Conservation (phyloP, 2,329 filamentous ascomycete genomes). For the Fusarium decemcellulare region DNA sequence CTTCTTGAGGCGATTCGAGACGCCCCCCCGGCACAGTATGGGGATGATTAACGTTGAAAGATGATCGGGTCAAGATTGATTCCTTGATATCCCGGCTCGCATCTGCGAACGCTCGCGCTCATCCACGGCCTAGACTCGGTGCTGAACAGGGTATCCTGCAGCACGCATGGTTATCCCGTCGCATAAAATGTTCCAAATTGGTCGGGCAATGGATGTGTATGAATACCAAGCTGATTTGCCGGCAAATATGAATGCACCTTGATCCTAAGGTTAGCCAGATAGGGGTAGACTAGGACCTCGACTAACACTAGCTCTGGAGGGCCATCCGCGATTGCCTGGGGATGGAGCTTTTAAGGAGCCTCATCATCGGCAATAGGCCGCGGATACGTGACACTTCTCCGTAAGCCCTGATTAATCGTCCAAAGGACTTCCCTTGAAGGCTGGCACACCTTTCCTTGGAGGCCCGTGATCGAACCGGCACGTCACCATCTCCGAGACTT, state of each 20-base stretch:
- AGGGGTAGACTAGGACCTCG: slow-evolving; percentile 4
- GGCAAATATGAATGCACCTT: slow-evolving; percentile 18
- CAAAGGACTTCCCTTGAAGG: slow-evolving; percentile 5
- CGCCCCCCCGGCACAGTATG: slow-evolving; percentile 12
- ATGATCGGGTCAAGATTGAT: neutral
- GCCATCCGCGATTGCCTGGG: slow-evolving; percentile 5
- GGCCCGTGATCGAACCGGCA: slow-evolving; percentile 38
- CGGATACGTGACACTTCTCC: slow-evolving; percentile 10
- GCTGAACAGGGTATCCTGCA: neutral
- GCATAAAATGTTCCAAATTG: slow-evolving; percentile 15
- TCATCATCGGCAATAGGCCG: slow-evolving; percentile 38
- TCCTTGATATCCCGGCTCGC: neutral
- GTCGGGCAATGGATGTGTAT: neutral
- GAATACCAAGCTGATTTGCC: slow-evolving; percentile 1
- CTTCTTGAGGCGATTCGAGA: slow-evolving; percentile 10
- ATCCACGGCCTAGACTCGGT: neutral
- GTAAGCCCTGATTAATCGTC: slow-evolving; percentile 35
- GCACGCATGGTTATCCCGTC: slow-evolving; percentile 8
- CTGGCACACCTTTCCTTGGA: slow-evolving; percentile 9
- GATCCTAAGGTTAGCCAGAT: slow-evolving; percentile 23
- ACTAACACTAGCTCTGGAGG: slow-evolving; percentile 22
- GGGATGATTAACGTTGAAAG: neutral
- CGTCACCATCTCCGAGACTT: slow-evolving; percentile 30
- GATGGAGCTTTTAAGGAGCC: slow-evolving; percentile 33
- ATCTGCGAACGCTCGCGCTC: neutral